phyloP scores from a whole-genome alignment of 164 flowering plant genomes.

The Litsea cubeba region DNA sequence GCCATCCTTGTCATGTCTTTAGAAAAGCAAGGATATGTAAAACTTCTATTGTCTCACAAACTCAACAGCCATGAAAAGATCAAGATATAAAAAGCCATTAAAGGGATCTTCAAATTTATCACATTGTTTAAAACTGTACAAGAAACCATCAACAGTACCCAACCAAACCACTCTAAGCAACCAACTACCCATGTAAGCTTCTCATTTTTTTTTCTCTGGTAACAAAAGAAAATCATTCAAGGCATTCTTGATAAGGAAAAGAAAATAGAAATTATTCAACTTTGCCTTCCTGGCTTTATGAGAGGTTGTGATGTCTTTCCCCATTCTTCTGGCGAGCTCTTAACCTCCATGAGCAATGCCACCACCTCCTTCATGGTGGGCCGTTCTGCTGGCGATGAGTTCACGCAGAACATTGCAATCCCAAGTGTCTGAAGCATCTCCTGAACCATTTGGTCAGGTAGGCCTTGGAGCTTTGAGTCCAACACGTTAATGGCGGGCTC shows the following conservation, averaged over 20 bases:
- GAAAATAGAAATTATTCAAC: constrained; percentile 22
- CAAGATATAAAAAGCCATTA: neutral
- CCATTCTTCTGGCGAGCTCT: constrained; percentile 81
- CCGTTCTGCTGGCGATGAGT: constrained; percentile 74
- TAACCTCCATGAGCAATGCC: constrained; percentile 84
- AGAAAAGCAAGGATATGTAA: too few species aligned
- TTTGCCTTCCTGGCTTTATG: constrained; percentile 67
- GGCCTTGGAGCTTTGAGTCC: constrained; percentile 66
- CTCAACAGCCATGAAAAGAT: neutral
- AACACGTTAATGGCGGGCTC: constrained; percentile 73
- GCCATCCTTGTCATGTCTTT: too few species aligned
- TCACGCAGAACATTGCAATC: constrained; percentile 92
- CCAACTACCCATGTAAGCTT: constrained; percentile 7
- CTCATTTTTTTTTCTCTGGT: constrained; percentile 9
- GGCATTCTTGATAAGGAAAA: constrained; percentile 12
- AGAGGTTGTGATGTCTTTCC: constrained; percentile 91
- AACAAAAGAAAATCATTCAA: constrained; percentile 18
- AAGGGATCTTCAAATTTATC: neutral
- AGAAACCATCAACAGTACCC: constrained; percentile 17
- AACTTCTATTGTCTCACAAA: too few species aligned
- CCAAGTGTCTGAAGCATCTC: constrained; percentile 97
- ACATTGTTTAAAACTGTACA: constrained; percentile 34
- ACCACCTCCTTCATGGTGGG: constrained; percentile 99
- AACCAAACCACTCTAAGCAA: constrained; percentile 9
- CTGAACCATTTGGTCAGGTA: constrained; percentile 81